These are phyloP conservation scores for Dicorynia guianensis DNA, from an alignment of 306 rosid species.

Conservation along the genomic window DNA sequence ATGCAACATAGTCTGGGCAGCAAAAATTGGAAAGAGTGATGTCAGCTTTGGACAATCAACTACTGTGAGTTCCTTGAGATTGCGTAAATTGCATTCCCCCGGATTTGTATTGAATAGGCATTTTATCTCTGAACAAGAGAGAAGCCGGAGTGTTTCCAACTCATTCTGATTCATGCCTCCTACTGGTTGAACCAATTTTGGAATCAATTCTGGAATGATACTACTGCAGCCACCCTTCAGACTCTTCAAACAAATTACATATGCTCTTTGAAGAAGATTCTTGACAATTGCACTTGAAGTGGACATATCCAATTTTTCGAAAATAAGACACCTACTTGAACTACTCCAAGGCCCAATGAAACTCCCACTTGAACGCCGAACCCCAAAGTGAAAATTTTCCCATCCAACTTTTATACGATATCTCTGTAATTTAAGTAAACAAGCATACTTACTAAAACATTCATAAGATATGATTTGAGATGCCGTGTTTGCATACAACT, in stretches of 20 bases:
- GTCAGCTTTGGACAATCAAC: neutral
- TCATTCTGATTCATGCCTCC: neutral
- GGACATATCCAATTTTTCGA: neutral
- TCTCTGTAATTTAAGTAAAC: neutral
- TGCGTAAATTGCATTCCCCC: slow-evolving; percentile 1
- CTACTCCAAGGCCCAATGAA: too few species aligned
- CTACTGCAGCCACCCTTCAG: slow-evolving; percentile 10
- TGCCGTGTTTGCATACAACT: neutral
- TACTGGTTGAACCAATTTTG: slow-evolving; percentile 6
- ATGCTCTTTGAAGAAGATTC: slow-evolving; percentile 10
- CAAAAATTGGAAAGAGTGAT: neutral
- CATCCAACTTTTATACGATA: neutral
- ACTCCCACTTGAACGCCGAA: too few species aligned
- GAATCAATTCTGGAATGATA: slow-evolving; percentile 22
- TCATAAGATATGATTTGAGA: neutral
- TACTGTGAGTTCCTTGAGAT: neutral
- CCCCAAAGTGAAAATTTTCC: too few species aligned
- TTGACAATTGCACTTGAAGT: neutral
- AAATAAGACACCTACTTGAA: too few species aligned
- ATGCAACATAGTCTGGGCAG: slow-evolving; percentile 1
- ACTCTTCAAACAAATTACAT: neutral
- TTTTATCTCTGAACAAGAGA: slow-evolving; percentile 1
- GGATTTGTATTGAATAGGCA: slow-evolving; percentile 19
- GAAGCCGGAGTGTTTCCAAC: neutral
- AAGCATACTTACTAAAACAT: neutral